Evolutionary conservation across 352 stramenopile genomes (phyloP).

Genomic region (Phytophthora uliginosa): DNA sequence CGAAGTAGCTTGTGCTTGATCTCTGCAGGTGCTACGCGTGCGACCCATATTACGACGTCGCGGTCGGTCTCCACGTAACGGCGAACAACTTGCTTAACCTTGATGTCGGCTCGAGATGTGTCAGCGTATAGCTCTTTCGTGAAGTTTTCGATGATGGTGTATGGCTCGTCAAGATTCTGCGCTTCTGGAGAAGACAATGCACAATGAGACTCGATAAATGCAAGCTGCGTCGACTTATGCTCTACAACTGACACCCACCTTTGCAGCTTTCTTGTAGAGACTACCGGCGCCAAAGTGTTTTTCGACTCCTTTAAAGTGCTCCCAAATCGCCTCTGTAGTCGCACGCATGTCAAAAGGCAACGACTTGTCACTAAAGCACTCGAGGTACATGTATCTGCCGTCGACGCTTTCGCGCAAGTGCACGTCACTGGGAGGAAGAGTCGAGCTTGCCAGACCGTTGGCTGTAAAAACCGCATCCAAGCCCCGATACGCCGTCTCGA

Average conservation of each 20-base stretch:
- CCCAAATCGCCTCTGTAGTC: background rate
- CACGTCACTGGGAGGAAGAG: background rate
- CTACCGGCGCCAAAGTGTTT: background rate
- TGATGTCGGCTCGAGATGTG: background rate
- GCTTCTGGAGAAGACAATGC: background rate
- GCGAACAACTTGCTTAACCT: background rate
- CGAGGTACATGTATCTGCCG: background rate
- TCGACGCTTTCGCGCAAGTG: background rate
- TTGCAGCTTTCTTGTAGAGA: background rate
- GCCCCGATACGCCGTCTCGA: background rate
- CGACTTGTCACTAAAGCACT: constrained; percentile 2
- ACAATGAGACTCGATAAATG: background rate
- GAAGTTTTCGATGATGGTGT: constrained; percentile 4
- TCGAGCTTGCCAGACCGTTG: background rate
- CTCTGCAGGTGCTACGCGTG: background rate
- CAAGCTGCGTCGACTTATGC: background rate
- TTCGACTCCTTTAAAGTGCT: background rate
- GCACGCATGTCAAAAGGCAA: background rate
- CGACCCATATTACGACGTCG: background rate
- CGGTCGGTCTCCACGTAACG: background rate
- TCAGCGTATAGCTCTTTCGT: background rate
- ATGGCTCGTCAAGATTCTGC: constrained; percentile 1
- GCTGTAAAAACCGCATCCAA: constrained; percentile 2
- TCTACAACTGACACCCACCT: background rate
- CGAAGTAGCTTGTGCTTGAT: constrained; percentile 2